Percentiles rank a stretch among this genome's conserved stretches.
Conservation (phyloP, 1,139 yeast species). For the Wickerhamiella pararugosa region DNA sequence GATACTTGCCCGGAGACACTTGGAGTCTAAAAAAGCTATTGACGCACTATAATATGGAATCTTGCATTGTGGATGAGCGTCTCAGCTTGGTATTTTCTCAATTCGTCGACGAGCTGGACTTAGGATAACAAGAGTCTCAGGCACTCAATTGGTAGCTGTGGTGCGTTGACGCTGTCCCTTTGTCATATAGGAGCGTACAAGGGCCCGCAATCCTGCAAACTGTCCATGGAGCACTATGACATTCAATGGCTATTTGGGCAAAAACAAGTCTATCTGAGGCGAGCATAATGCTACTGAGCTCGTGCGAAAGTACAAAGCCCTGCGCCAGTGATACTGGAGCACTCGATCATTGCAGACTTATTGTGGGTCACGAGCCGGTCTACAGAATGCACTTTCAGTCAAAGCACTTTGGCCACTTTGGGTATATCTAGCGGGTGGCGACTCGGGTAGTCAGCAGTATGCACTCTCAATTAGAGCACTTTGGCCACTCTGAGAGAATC, state of each 20-base stretch:
- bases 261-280: constrained; percentile 43
- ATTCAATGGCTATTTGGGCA: constrained; percentile 63
- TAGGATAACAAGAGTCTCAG: constrained; percentile 53
- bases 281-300: constrained; percentile 71
- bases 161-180: constrained; percentile 69
- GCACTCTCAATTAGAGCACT: too few relatives aligned
- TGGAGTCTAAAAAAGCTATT: too few relatives aligned
- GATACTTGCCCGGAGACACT: too few relatives aligned
- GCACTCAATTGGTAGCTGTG: constrained; percentile 98
- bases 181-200: constrained; percentile 59
- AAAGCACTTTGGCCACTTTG: too few relatives aligned
- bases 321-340: constrained; percentile 46
- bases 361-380: too few relatives aligned
- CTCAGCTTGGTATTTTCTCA: constrained; percentile 34
- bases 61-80: constrained; percentile 65
- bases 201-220: constrained; percentile 54
- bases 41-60: constrained; percentile 72
- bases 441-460: too few relatives aligned
- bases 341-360: too few relatives aligned
- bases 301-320: constrained; percentile 39
- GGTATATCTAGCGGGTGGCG: too few relatives aligned
- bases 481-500: too few relatives aligned
- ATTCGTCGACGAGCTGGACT: constrained; percentile 37
- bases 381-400: too few relatives aligned
- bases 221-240: constrained; percentile 83